Conservation (phyloP, 192 early-diverging fungal genomes). For the Coemansia umbellata region DNA sequence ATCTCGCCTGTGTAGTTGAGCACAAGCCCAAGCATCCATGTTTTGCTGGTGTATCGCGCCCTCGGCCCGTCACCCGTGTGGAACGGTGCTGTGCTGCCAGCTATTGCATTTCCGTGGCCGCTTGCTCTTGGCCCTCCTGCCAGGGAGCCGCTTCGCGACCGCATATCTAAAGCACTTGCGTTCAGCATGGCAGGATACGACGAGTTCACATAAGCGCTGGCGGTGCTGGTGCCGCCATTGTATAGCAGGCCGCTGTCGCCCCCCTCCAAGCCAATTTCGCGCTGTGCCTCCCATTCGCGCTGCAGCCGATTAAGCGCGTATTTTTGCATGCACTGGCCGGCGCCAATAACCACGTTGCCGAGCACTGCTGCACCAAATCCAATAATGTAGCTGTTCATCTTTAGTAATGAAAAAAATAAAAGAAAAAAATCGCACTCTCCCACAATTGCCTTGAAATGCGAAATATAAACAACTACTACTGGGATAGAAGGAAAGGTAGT, state of each 20-base stretch:
- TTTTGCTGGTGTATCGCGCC: conserved; percentile 35
- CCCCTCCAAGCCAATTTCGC: conserved; percentile 9
- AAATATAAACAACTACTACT: too few relatives aligned
- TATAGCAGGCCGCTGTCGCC: background rate
- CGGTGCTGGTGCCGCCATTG: background rate
- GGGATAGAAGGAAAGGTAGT: too few relatives aligned
- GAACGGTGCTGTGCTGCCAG: background rate
- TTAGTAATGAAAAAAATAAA: background rate
- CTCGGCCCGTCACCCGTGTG: conserved; percentile 1
- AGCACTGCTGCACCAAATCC: conserved; percentile 37
- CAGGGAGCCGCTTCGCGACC: conserved; percentile 13
- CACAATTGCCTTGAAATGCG: too few relatives aligned
- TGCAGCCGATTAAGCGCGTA: conserved; percentile 41
- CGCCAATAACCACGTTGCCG: conserved; percentile 50
- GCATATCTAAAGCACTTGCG: conserved; percentile 11
- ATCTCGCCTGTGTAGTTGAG: conserved; percentile 49
- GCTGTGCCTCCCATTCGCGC: conserved; percentile 31
- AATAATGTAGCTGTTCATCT: conserved; percentile 23
- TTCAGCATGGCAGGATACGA: conserved; percentile 2
- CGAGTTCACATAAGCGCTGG: conserved; percentile 1
- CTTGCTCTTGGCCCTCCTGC: background rate
- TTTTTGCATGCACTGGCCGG: conserved; percentile 51
- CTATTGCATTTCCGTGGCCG: background rate
- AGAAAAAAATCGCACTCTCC: too few relatives aligned
- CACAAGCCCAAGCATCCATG: conserved; percentile 37